Percentiles rank a stretch among this genome's conserved stretches.
These are phyloP conservation scores for Suhomyces sp. DNA, from an alignment of 805 yeast genomes.

Conservation along the genomic window DNA sequence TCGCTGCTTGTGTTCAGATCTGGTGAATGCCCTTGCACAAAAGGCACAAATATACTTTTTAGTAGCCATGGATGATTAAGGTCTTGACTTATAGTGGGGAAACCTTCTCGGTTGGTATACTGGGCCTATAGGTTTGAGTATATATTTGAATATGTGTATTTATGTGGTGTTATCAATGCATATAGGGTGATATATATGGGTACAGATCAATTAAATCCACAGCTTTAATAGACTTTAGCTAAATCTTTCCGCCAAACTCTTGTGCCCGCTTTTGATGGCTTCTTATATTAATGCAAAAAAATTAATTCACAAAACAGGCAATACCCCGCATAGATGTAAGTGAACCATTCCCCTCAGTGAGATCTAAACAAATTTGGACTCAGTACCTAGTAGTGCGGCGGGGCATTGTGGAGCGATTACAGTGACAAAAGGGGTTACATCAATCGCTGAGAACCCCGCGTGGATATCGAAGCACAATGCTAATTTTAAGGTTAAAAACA, in stretches of 20 bases:
- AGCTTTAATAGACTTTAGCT: background rate
- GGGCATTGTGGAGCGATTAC: background rate
- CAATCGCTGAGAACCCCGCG: background rate
- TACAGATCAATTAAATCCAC: background rate
- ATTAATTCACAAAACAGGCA: background rate
- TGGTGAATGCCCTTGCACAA: slow-evolving; percentile 88
- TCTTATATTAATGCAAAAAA: background rate
- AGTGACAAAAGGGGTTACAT: background rate
- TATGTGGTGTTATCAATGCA: background rate
- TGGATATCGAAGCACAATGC: background rate
- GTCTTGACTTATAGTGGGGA: background rate
- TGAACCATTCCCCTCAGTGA: slow-evolving; percentile 2
- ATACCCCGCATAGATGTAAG: slow-evolving; percentile 3
- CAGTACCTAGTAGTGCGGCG: background rate
- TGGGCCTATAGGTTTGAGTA: background rate
- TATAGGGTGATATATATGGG: background rate
- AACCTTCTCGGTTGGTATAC: background rate
- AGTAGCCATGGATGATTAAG: slow-evolving; percentile 24
- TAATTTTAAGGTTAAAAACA: background rate
- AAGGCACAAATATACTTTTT: slow-evolving; percentile 73
- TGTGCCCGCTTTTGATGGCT: background rate
- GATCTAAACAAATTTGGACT: background rate
- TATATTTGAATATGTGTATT: background rate
- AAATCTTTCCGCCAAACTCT: background rate
- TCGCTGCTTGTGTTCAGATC: slow-evolving; percentile 89